These are phyloP conservation scores for Aspergillus sp. DNA, from an alignment of 2,329 filamentous ascomycete species.

Conservation along the genomic window DNA sequence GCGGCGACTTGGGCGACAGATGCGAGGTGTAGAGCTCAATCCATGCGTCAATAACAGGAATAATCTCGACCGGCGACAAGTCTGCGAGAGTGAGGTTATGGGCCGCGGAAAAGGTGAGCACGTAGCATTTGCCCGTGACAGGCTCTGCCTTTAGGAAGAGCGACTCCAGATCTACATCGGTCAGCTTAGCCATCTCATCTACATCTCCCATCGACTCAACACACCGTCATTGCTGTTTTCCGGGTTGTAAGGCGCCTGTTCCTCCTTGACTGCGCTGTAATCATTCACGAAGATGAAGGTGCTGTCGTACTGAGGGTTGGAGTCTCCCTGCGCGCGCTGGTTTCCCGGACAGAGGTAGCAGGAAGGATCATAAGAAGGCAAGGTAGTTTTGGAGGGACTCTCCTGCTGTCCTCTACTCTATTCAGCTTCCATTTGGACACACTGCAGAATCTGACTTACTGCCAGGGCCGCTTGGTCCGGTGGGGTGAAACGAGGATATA, in stretches of 20 bases:
- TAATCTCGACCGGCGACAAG: conserved; percentile 69
- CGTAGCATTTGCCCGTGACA: conserved; percentile 94
- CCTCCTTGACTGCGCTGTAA: conserved; percentile 93
- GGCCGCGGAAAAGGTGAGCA: conserved; percentile 85
- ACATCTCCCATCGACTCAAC: no score
- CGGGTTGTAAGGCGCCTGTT: conserved; percentile 72
- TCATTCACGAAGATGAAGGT: conserved; percentile 97
- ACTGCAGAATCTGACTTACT: conserved; percentile 57
- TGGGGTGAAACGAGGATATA: conserved; percentile 96
- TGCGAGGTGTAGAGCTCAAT: conserved; percentile 83
- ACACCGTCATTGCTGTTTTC: conserved; percentile 48
- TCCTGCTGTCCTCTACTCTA: conserved; percentile 68
- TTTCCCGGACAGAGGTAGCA: conserved; percentile 96
- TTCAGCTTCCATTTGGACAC: background rate
- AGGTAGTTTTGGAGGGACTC: conserved; percentile 58
- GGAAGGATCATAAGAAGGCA: conserved; percentile 81
- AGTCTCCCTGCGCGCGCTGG: conserved; percentile 76
- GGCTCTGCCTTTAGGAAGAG: conserved; percentile 76
- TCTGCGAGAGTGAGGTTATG: conserved; percentile 93
- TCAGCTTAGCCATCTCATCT: conserved; percentile 28
- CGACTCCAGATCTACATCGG: conserved; percentile 68
- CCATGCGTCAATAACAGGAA: conserved; percentile 85
- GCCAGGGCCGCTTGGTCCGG: conserved; percentile 94
- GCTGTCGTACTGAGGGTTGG: conserved; percentile 77
- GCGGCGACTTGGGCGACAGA: conserved; percentile 65